phyloP scores from a whole-genome alignment of 2,329 filamentous ascomycete genomes.

The Cordyceps pruinosa region DNA sequence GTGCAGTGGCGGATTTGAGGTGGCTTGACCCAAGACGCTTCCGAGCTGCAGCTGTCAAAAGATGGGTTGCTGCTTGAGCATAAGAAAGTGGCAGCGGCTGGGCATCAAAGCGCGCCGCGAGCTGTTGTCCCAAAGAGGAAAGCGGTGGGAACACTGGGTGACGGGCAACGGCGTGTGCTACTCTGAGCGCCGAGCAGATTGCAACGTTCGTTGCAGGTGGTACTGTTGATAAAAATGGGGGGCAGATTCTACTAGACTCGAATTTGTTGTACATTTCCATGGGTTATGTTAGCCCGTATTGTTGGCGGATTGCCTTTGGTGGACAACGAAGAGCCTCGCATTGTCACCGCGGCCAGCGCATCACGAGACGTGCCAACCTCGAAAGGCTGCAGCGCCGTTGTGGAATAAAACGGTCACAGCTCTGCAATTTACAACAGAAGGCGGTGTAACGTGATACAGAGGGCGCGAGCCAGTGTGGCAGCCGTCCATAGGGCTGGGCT shows the following conservation, averaged over 20 bases:
- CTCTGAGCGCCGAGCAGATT: too few relatives aligned
- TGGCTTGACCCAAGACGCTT: background rate
- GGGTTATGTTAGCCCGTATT: background rate
- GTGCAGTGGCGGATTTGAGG: background rate
- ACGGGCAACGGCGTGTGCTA: background rate
- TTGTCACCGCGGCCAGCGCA: background rate
- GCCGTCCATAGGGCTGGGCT: background rate
- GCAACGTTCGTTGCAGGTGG: background rate
- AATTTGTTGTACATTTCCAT: background rate
- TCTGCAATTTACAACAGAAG: background rate
- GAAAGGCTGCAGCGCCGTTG: background rate
- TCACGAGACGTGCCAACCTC: background rate
- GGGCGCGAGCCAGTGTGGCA: background rate
- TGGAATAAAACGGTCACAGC: too few relatives aligned
- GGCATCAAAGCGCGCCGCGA: slow-evolving; percentile 1
- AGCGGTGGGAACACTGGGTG: slow-evolving; percentile 13
- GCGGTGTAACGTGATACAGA: background rate
- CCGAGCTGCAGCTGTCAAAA: slow-evolving; percentile 5
- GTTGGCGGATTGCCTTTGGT: background rate
- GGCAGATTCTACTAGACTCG: background rate
- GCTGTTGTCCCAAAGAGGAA: slow-evolving; percentile 12
- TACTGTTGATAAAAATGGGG: background rate
- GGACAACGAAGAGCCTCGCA: too few relatives aligned
- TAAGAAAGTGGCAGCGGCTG: slow-evolving; percentile 5
- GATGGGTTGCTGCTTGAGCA: slow-evolving; percentile 3